Evolutionary conservation across 176 grass and related monocot genomes (phyloP).

Genomic region (Carex littledalei): DNA sequence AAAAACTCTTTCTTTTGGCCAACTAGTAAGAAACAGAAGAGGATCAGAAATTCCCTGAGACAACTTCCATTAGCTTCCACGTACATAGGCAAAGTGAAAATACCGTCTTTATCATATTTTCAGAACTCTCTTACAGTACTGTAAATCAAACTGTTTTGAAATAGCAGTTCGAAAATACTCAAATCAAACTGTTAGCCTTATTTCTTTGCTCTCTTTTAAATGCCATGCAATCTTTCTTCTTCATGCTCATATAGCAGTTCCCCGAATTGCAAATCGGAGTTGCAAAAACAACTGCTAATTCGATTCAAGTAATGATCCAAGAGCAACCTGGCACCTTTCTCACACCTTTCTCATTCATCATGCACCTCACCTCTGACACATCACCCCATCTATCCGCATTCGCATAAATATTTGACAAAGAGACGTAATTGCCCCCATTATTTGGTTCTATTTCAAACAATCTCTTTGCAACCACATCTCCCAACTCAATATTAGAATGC

Average conservation of each 20-base stretch:
- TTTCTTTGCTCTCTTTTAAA: neutral
- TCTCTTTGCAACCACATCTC: slow-evolving; percentile 58
- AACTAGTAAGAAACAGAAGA: neutral
- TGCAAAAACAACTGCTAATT: neutral
- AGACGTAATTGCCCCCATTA: slow-evolving; percentile 89
- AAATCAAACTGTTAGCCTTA: neutral
- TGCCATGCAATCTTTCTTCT: neutral
- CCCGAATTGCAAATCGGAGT: neutral
- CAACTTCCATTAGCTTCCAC: neutral
- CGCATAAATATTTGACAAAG: slow-evolving; percentile 88
- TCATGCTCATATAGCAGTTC: neutral
- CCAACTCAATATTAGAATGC: slow-evolving; percentile 61
- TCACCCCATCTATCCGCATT: slow-evolving; percentile 71
- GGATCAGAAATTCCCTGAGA: neutral
- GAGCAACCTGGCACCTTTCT: slow-evolving; percentile 66
- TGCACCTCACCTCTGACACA: slow-evolving; percentile 60
- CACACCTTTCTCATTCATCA: slow-evolving; percentile 62
- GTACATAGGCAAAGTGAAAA: neutral
- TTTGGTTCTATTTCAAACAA: slow-evolving; percentile 80
- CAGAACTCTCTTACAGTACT: neutral
- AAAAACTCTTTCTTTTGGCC: neutral
- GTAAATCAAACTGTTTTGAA: neutral
- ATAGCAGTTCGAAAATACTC: neutral
- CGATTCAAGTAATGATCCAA: slow-evolving; percentile 36
- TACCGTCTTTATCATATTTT: neutral